Evolutionary conservation across 164 flowering plant genomes (phyloP), one percentile per base, ranked within the genome.

Genomic region (Taxillus chinensis): DNA sequence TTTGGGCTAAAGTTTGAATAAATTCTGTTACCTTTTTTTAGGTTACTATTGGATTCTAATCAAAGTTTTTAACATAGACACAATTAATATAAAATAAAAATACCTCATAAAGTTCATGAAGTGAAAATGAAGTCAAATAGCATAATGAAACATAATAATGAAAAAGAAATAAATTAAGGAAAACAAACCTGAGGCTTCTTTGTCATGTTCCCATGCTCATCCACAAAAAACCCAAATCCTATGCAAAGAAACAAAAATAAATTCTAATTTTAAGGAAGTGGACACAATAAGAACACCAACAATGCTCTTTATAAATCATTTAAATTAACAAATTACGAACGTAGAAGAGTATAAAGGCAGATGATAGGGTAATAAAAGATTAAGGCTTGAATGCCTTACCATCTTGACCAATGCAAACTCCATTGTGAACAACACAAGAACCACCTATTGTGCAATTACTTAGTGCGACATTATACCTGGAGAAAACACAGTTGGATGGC

Each of bases 401-500:
- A 86, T 89, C 95, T 83, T 89, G 98, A 67, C 98, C 96, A 65
- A 89, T 74, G 82, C 92, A 86, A 5, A 73, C 93, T 59, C 98
- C 96, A 77, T 66, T 72, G 68, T 85, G 96, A 52, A 92, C 74
- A 66, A 86, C 55, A 67, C 98, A 86, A 37, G 75, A 85, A 69
- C 83, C 86, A 45, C 97, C 98, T 57, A 92, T 66, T 40, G 65
- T 71, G 74, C 92, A 90, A 66, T 88, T 92, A 71, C 70, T 71
- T 51, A 90, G 85, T 46, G 80, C 74, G 65, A 75, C 93, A 82
- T 90, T 90, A 64, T 81, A 92, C 84, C 96, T 90, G 80, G 9
- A 71, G 53, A 80, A 70, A 66, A 59, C 8, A 4, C 13, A 55
- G 43, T 12, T 27, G 27, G 27, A 27, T 27, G 27, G 27, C 27